These are phyloP conservation scores for Mycogone perniciosa DNA, from an alignment of 2,329 filamentous ascomycete genomes.

Conservation along the genomic window DNA sequence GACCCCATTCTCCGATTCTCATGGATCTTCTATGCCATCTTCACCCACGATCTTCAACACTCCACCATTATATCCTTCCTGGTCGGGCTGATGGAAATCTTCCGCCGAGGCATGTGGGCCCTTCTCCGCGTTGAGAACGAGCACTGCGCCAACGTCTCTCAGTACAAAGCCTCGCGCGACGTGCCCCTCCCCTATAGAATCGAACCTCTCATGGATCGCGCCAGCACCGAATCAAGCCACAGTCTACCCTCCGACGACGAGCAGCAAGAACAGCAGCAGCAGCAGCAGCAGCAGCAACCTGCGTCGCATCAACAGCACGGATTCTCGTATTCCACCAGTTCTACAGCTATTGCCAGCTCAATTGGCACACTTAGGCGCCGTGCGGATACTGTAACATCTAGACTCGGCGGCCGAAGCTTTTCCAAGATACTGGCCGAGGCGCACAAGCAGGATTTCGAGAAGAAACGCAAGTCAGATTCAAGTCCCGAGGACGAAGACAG, in stretches of 20 bases:
- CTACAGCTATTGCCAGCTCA: conserved; percentile 18
- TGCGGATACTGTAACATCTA: conserved; percentile 20
- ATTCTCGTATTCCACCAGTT: conserved; percentile 12
- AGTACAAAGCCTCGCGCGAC: conserved; percentile 85
- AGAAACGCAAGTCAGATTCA: conserved; percentile 50
- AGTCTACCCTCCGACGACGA: conserved; percentile 13
- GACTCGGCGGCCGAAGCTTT: conserved; percentile 31
- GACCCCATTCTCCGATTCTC: conserved; percentile 85
- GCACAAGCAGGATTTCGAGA: conserved; percentile 87
- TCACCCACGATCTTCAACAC: conserved; percentile 72
- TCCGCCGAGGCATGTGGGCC: conserved; percentile 84
- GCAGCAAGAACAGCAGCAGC: conserved; percentile 10
- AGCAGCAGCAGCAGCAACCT: conserved; percentile 5
- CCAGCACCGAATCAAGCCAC: conserved; percentile 29
- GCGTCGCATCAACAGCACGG: conserved; percentile 1
- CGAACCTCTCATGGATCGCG: conserved; percentile 39
- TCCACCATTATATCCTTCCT: conserved; percentile 76
- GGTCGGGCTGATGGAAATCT: conserved; percentile 70
- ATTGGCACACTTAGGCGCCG: conserved; percentile 25
- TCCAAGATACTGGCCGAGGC: conserved; percentile 70
- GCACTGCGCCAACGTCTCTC: conserved; percentile 84
- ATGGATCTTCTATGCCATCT: conserved; percentile 92
- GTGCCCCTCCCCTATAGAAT: conserved; percentile 76
- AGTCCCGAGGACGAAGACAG: conserved; percentile 18
- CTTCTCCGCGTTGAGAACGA: conserved; percentile 96